Conservation (phyloP, 768 basidiomycete genomes). For the Kwoniella newhampshirensis region DNA sequence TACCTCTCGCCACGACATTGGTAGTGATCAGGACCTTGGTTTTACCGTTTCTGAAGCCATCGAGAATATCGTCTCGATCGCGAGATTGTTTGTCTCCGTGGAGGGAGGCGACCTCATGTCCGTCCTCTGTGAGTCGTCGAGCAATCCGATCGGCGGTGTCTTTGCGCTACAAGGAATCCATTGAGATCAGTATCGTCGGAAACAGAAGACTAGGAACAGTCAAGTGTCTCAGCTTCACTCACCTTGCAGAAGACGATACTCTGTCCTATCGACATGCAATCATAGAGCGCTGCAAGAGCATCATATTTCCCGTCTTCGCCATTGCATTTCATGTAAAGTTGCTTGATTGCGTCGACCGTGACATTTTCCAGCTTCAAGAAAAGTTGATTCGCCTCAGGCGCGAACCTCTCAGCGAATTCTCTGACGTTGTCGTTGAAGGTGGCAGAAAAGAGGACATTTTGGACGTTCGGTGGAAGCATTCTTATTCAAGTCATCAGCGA, state of each 20-base stretch:
- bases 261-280: conserved; percentile 89
- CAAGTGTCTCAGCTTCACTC: conserved; percentile 36
- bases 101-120: conserved; percentile 92
- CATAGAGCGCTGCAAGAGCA: conserved; percentile 84
- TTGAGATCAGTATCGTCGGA: conserved; percentile 16
- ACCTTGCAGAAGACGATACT: conserved; percentile 98
- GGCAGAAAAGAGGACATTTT: conserved; percentile 95
- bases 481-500: conserved; percentile 31
- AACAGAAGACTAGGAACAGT: not conserved
- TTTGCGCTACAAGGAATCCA: conserved; percentile 62
- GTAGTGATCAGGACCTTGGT: conserved; percentile 98
- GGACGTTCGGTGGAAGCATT: conserved; percentile 55
- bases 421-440: conserved; percentile 95
- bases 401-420: conserved; percentile 85
- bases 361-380: conserved; percentile 91
- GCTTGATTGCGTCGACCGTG: conserved; percentile 87
- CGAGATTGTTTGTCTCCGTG: conserved; percentile 89
- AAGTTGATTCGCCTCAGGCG: conserved; percentile 93
- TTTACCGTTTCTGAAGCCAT: conserved; percentile 90
- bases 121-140: conserved; percentile 82
- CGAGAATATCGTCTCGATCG: conserved; percentile 89
- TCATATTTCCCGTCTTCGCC: conserved; percentile 93
- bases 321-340: conserved; percentile 96
- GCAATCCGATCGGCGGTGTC: conserved; percentile 92
- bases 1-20: conserved; percentile 96